Evolutionary conservation across 371 early-diverging fungal genomes (phyloP).

Genomic region (Coemansia sp.): DNA sequence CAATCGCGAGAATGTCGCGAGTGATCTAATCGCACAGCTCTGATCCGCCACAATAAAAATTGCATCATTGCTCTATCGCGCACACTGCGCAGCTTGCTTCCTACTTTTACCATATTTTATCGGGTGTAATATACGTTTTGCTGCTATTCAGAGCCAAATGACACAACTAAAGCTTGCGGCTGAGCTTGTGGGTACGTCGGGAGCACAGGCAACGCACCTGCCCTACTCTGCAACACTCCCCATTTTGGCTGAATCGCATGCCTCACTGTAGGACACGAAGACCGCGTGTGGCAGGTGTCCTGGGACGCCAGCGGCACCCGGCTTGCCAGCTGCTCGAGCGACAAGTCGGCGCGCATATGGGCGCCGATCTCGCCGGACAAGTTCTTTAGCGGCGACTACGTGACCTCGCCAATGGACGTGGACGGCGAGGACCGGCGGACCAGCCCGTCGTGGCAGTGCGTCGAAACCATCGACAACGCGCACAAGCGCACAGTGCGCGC

Average conservation of each 20-base stretch:
- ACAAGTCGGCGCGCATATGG: conserved; percentile 88
- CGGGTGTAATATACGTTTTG: no score
- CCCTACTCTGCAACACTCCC: no score
- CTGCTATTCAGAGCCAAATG: no score
- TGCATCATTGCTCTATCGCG: no score
- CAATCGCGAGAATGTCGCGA: no score
- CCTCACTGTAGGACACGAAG: conserved; percentile 70
- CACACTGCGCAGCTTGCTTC: no score
- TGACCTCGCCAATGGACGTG: conserved; percentile 9
- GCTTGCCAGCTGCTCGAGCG: conserved; percentile 83
- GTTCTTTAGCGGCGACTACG: conserved; percentile 10
- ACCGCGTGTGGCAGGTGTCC: conserved; percentile 88
- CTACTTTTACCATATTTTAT: no score
- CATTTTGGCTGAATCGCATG: background rate
- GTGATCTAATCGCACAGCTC: no score
- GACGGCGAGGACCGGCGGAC: conserved; percentile 20
- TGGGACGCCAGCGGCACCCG: conserved; percentile 80
- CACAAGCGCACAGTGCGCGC: conserved; percentile 91
- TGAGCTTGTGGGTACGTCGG: no score
- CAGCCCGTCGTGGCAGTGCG: conserved; percentile 65
- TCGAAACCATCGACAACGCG: conserved; percentile 76
- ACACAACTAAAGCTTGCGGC: no score
- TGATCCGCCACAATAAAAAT: no score
- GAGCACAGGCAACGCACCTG: no score
- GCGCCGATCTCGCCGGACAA: conserved; percentile 43